These are phyloP conservation scores for Sarocladium strictum DNA, from an alignment of 2,329 filamentous ascomycete genomes.

Conservation along the genomic window DNA sequence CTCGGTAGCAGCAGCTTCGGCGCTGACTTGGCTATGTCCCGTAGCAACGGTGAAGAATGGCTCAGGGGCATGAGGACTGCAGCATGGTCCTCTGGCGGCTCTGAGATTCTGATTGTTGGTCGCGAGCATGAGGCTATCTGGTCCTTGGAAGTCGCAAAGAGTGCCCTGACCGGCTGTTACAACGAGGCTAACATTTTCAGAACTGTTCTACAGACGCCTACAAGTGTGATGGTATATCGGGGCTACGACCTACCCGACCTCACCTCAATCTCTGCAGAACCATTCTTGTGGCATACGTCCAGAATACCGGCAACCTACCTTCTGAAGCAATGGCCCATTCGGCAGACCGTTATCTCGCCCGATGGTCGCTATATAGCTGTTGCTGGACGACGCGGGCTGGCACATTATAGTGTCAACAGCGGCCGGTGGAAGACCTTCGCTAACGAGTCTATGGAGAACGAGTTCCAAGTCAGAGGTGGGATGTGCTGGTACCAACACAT, in stretches of 20 bases:
- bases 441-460: conserved; percentile 74
- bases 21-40: conserved; percentile 57
- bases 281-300: conserved; percentile 90
- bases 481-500: conserved; percentile 99
- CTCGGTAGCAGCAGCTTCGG: conserved; percentile 78
- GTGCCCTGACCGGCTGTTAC: conserved; percentile 87
- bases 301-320: conserved; percentile 82
- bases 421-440: conserved; percentile 94
- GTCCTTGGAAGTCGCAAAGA: conserved; percentile 87
- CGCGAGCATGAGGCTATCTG: conserved; percentile 73
- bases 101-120: conserved; percentile 72
- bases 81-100: conserved; percentile 82
- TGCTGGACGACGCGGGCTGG: conserved; percentile 86
- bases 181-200: conserved; percentile 85
- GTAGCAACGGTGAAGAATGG: conserved; percentile 73
- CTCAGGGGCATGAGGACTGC: conserved; percentile 71
- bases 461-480: conserved; percentile 86
- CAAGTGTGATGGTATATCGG: conserved; percentile 84
- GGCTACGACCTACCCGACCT: conserved; percentile 89
- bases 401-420: conserved; percentile 92
- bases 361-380: conserved; percentile 93
- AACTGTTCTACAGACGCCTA: conserved; percentile 82
- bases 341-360: conserved; percentile 77
- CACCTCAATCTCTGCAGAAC: conserved; percentile 85
- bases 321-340: conserved; percentile 88